Conservation (phyloP, 1,284 basidiomycete species). For the Cutaneotrichosporon mucoides region DNA sequence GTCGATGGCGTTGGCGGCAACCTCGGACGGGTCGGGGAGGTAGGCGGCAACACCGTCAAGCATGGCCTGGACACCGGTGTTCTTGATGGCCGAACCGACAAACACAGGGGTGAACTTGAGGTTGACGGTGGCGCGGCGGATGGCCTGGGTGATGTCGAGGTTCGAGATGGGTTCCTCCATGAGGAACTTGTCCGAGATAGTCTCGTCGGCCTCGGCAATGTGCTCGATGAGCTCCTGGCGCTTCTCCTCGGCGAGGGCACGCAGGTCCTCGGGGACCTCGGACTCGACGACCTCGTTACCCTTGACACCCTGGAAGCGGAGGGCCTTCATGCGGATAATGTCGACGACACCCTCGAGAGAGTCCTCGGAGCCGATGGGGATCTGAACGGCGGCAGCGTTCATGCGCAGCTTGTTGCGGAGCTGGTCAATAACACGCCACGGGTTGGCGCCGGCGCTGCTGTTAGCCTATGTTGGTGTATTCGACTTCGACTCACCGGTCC, state of each 20-base stretch:
- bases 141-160: constrained; percentile 72
- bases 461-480: not conserved
- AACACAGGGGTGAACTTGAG: constrained; percentile 96
- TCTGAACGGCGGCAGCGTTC: constrained; percentile 89
- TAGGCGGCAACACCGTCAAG: constrained; percentile 96
- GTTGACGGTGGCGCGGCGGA: constrained; percentile 80
- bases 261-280: constrained; percentile 74
- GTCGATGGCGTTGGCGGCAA: constrained; percentile 77
- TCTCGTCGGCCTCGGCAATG: constrained; percentile 93
- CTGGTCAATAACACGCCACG: constrained; percentile 90
- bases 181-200: constrained; percentile 85
- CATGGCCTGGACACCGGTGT: constrained; percentile 90
- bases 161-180: constrained; percentile 73
- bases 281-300: constrained; percentile 82
- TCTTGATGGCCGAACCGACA: constrained; percentile 96
- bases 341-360: constrained; percentile 88
- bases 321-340: constrained; percentile 87
- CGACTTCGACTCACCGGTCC: constrained; percentile 59
- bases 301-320: constrained; percentile 93
- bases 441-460: constrained; percentile 80
- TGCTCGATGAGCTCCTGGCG: constrained; percentile 89
- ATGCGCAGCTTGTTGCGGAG: constrained; percentile 89
- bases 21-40: constrained; percentile 83
- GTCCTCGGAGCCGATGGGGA: constrained; percentile 91
- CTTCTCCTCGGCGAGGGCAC: constrained; percentile 72